Evolutionary conservation across 345 rosid species (phyloP).

Genomic region (Cardamine occulta): DNA sequence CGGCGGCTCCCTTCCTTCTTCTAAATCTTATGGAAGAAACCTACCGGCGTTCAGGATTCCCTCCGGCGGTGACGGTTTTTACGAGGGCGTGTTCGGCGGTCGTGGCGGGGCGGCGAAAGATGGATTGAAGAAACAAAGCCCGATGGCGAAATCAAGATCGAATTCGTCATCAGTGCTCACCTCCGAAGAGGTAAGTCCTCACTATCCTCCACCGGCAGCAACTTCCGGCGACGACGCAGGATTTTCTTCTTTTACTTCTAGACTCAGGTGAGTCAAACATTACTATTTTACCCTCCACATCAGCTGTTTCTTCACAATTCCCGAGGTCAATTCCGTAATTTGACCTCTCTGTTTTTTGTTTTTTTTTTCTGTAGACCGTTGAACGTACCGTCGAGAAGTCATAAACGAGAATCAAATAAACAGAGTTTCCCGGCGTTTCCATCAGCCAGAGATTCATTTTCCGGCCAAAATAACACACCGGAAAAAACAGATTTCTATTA

Average conservation of each 20-base stretch:
- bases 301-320: fast-evolving
- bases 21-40: conserved; percentile 54
- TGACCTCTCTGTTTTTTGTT: background rate
- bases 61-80: conserved; percentile 55
- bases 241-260: conserved; percentile 74
- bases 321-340: conserved; percentile 1
- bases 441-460: conserved; percentile 29
- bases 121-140: conserved; percentile 51
- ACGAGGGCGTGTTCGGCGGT: conserved; percentile 64
- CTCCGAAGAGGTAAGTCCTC: conserved; percentile 84
- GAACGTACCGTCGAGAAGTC: conserved; percentile 66
- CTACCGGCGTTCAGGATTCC: conserved; percentile 78
- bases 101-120: conserved; percentile 54
- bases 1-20: conserved; percentile 27
- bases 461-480: conserved; percentile 48
- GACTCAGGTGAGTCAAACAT: conserved; percentile 59
- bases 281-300: background rate
- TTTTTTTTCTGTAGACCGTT: conserved; percentile 56
- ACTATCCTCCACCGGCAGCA: conserved; percentile 47
- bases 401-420: conserved; percentile 43
- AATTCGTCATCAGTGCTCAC: conserved; percentile 80
- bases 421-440: conserved; percentile 47
- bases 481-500: conserved; percentile 39
- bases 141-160: conserved; percentile 48
- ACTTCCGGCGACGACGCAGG: conserved; percentile 63